Evolutionary conservation across 768 basidiomycete species (phyloP), one percentile per base, ranked within the genome.

Genomic region (Collybia sordida): DNA sequence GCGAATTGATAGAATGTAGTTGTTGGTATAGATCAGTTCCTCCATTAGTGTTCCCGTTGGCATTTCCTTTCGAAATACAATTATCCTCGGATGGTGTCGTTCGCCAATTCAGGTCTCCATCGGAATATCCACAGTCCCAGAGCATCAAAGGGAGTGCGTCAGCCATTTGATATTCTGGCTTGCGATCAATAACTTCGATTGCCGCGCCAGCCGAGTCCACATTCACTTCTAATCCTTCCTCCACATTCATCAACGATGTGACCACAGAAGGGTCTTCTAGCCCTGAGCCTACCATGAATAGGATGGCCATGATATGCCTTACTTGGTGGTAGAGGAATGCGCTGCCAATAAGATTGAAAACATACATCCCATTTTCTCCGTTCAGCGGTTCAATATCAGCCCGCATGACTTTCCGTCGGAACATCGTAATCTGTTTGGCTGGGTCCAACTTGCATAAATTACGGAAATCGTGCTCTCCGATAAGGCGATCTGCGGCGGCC

Each of bases 311-410:
- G 69, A 97, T 95, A 59, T 95, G 93, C 31, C 95, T 81, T 12
- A 97, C 95, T 73, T 97, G 95, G 68, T 98, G 93, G 68, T 94
- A 98, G 36, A 98, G 74, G 64, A 96, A 97, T 1, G 93, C 95
- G 1, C 77, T 85, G 0, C 95, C 95, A 19, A 87, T 71, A 34
- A 98, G 83, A 66, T 98, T 88, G 49, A 97, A 75, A 27, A 93
- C 90, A 56, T 83, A 83, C 62, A 81, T 72, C 25, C 60, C 69
- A 35, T 55, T 57, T 3, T 48, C 65, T 21, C 59, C 60, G 31
- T 59, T 54, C 14, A 85, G 69, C 2, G 71, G 75, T 9, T 72
- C 70, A 40, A 95, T 82, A 23, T 81, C 78, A 0, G 91, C 93
- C 15, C 72, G 73, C 34, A 83, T 56, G 45, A 98, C 85, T 18